Evolutionary conservation across 2,329 filamentous ascomycete genomes (phyloP), one percentile per base, ranked within the genome.

Genomic region (Amphichorda felina): DNA sequence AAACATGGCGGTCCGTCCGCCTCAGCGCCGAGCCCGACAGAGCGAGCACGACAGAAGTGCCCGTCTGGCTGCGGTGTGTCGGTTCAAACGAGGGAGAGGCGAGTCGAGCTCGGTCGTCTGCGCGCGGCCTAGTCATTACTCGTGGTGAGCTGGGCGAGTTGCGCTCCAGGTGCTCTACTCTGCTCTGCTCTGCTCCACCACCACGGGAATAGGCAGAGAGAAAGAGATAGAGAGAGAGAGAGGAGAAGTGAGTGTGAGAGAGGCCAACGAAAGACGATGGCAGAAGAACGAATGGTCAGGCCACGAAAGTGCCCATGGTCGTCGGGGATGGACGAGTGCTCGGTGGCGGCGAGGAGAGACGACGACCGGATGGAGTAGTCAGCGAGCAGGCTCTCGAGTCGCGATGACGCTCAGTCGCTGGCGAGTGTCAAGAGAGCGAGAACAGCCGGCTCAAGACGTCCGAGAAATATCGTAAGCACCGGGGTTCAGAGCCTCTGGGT

Each of bases 1-100:
- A 21, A 39, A 39, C 38, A 39, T 39, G 34, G 24, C 25, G 34
- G 30, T 17, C 15, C 18, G 27, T 24, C 33, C 17, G 24, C 22
- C 36, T 36, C 34, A 13, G 17, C 19, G 24, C 24, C 38, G 22
- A 34, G 30, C 19, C 27, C 34, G 32, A 31, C 32, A 35, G 36
- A 33, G 35, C 35, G 30, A 32, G 30, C 21, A 16, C 33, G 25
- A 35, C 33, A 28, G 22, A 18, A 18, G 33, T 25, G 33, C 25
- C 33, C 33, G 33, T 11, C 33, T 14, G 33, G 33, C 33, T 35
- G 19, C 30, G 30, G 30, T 21, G 15, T n/a, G 27, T 29, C 27
- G 15, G 5, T 29, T 13, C 6, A 21, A 21, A 21, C 30, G 21
- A 24, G 21, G 6, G 21, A 24, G 21, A 24, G 10, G 15, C 14